phyloP scores from a whole-genome alignment of 1,139 yeast genomes.

The Nadsonia starkeyi-henricii region DNA sequence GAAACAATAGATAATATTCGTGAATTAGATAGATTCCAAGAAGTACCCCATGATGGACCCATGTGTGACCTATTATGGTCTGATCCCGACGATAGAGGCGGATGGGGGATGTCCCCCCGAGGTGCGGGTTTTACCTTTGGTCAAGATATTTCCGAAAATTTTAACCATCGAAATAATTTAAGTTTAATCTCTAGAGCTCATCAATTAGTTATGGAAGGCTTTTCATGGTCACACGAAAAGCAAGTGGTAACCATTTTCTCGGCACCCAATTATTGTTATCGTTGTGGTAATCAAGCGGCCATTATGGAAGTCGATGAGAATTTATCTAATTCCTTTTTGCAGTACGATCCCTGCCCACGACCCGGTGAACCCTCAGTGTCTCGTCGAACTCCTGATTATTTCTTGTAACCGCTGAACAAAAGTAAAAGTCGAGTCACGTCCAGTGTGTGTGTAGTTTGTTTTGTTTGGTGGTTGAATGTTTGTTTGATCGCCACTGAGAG shows the following conservation, averaged over 20 bases:
- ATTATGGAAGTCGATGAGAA: slow-evolving; percentile 90
- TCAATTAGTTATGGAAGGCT: slow-evolving; percentile 98
- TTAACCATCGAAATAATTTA: slow-evolving; percentile 66
- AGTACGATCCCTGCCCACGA: slow-evolving; percentile 88
- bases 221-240: slow-evolving; percentile 40
- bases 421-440: no score
- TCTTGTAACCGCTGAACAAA: slow-evolving; percentile 36
- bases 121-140: slow-evolving; percentile 98
- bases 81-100: slow-evolving; percentile 91
- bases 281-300: slow-evolving; percentile 98
- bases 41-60: slow-evolving; percentile 98
- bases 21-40: slow-evolving; percentile 77
- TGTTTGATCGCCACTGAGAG: no score
- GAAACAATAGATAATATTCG: slow-evolving; percentile 82
- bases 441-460: no score
- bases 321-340: slow-evolving; percentile 52
- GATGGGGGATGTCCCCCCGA: slow-evolving; percentile 96
- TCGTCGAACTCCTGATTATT: slow-evolving; percentile 96
- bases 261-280: slow-evolving; percentile 92
- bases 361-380: slow-evolving; percentile 96
- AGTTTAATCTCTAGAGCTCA: slow-evolving; percentile 92
- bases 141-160: slow-evolving; percentile 70
- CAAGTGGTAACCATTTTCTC: slow-evolving; percentile 89
- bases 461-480: no score
- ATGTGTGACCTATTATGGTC: slow-evolving; percentile 98